Base-by-base conservation (phyloP, 1,284 basidiomycete species). In the Mycena sp. region DNA sequence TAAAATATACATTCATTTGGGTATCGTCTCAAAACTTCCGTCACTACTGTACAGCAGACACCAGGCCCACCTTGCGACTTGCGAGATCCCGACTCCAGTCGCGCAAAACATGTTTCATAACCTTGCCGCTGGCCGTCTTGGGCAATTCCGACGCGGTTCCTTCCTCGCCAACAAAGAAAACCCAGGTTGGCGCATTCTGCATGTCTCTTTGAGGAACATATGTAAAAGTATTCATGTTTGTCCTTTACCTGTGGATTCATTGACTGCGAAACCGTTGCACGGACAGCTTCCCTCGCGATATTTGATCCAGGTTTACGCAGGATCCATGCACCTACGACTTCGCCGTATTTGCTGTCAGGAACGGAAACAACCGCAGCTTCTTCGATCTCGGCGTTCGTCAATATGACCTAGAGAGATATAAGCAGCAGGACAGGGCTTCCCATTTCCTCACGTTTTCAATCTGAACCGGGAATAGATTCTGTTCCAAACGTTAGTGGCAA, bases 391-490 rank as follows among this genome's bases (percentile, higher is more conserved):
- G 82, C 84, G 10, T 82, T 78, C 3, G 87, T 88, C 49, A 95
- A 75, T 11, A 67, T 67, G 3, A 56, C 61, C 65, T 67, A 30
- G 9, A 32, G 2, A 23, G 16, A 25, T 6, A 58, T 12, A 45
- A 53, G 32, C 7, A 17, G n/a, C 12, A 35, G 4, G 29, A 28
- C 38, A 9, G 23, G 6, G 16, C 30, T n/a, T 19, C 29, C 7
- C 6, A 2, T 32, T 19, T 46, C 30, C 60, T 50, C 23, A 82
- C 86, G 69, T 94, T 93, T 78, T 95, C 94, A 55, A 96, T 94
- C 69, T 91, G 90, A 29, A 93, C 89, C 0, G 94, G 93, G 76
- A 93, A 94, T 26, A 95, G 80, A 71, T 94, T 95, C 88, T 91
- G 32, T 35, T 14, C 32, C 9, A 14, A 35, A 35, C 32, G 32